A percentile compares a stretch with the other conserved stretches of the same genome.
Evolutionary conservation across 768 basidiomycete species (phyloP).

Genomic region (Suillus sp.): DNA sequence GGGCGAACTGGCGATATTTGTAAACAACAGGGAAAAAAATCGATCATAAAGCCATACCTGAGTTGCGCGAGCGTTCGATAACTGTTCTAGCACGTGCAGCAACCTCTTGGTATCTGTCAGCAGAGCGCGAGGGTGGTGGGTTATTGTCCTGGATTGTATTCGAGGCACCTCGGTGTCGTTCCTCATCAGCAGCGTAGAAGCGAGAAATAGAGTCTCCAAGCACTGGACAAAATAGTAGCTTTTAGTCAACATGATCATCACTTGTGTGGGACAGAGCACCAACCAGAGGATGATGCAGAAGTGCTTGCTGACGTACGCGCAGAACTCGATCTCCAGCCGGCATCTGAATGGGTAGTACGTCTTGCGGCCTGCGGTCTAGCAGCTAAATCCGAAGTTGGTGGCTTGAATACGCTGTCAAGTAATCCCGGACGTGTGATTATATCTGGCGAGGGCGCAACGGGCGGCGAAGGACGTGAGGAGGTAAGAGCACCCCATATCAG

Average conservation of each 20-base stretch:
- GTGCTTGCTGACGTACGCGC: constrained; percentile 2
- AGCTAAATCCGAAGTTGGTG: not conserved
- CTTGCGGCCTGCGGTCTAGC: not conserved
- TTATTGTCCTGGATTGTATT: not conserved
- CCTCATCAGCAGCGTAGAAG: not conserved
- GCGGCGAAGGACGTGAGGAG: not conserved
- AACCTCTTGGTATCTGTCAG: not conserved
- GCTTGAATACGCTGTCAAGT: not conserved
- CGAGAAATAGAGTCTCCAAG: not conserved
- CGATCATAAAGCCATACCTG: no score
- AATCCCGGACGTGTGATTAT: not conserved
- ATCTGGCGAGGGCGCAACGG: not conserved
- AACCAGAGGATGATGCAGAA: constrained; percentile 7
- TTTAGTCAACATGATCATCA: not conserved
- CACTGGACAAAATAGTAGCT: not conserved
- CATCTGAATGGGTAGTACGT: not conserved
- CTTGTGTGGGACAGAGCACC: not conserved
- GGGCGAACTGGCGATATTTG: not conserved
- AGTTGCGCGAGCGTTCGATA: not conserved
- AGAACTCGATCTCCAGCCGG: not conserved
- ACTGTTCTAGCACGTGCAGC: not conserved
- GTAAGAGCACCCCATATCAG: not conserved
- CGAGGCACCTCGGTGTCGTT: not conserved
- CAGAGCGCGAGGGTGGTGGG: not conserved
- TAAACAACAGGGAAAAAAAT: not conserved